Conservation (phyloP, 116 monocot genomes). For the Iris pallida region DNA sequence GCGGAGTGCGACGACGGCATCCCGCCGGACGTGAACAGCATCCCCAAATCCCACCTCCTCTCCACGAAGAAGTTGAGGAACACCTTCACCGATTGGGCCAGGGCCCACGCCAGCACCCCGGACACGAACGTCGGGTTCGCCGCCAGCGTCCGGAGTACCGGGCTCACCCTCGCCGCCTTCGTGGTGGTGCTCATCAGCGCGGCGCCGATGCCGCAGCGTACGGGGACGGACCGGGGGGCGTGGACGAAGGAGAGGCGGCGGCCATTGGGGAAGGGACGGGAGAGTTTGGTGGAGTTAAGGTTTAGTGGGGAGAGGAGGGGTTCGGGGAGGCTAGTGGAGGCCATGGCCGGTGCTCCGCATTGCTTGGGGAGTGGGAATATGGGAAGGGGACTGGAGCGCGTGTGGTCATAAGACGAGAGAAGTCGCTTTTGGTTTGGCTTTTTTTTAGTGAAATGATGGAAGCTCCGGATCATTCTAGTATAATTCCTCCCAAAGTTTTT, state of each 20-base stretch:
- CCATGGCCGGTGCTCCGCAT: too few relatives aligned
- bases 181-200: slow-evolving; percentile 48
- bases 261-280: slow-evolving; percentile 14
- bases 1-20: slow-evolving; percentile 95
- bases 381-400: too few relatives aligned
- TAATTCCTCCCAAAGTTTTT: too few relatives aligned
- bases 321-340: too few relatives aligned
- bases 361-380: too few relatives aligned
- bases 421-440: too few relatives aligned
- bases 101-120: slow-evolving; percentile 64
- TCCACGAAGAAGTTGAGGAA: slow-evolving; percentile 78
- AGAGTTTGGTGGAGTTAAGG: too few relatives aligned
- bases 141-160: slow-evolving; percentile 48
- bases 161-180: slow-evolving; percentile 40
- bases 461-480: too few relatives aligned
- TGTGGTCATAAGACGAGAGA: too few relatives aligned
- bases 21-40: slow-evolving; percentile 74
- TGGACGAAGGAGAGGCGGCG: slow-evolving; percentile 2
- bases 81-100: slow-evolving; percentile 76
- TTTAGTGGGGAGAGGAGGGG: too few relatives aligned
- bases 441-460: too few relatives aligned
- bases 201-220: slow-evolving; percentile 24
- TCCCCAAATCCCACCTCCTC: slow-evolving; percentile 62
- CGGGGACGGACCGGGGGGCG: not conserved
- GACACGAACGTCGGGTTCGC: slow-evolving; percentile 89